Base-by-base conservation (phyloP, 2,329 filamentous ascomycete genomes). In the Penicillium sp. region DNA sequence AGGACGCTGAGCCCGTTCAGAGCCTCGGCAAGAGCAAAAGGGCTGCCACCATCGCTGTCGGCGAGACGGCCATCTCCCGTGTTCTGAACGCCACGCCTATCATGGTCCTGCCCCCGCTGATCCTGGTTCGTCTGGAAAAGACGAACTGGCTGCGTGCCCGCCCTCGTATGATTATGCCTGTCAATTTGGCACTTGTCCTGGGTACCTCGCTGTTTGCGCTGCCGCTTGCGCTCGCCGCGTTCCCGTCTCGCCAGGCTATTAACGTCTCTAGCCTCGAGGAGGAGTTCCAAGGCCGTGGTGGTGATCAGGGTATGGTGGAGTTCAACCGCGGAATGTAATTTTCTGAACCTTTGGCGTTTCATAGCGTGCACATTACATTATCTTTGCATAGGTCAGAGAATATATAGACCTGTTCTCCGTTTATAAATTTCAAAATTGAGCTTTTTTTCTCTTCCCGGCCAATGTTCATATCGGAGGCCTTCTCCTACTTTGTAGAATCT, bases 61-160 rank as follows among this genome's bases (percentile, higher is more conserved):
- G 86, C 57, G 93, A 99, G 79, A 99, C 94, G 44, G 94, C 94
- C 2, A 78, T 95, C 42, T 94, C 89, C 63, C 85, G 94, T 56
- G 92, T 97, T 56, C 81, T 97, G 66, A 99, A 97, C 74, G 89
- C 91, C 57, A 95, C 90, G 11, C 94, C 94, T 10, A 94, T 99
- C 77, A 99, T 99, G 94, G 91, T 96, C 13, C 80, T 99, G 42
- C 94, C 94, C 39, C 91, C 94, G 19, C 79, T 99, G 70, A 77
- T 95, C 23, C 81, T 99, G 51, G 89, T 97, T 48, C 82, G 86
- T 62, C 78, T 99, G 65, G 92, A 99, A 80, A 83, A 86, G 74
- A 89, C 85, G 47, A 81, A 87, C 56, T 97, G 91, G 91, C 76
- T 97, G 65, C 85, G 86, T 76, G 79, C 80, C 58, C 84, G 90